These are phyloP conservation scores for Globisporangium nagaii DNA, from an alignment of 352 stramenopile genomes.

Conservation along the genomic window DNA sequence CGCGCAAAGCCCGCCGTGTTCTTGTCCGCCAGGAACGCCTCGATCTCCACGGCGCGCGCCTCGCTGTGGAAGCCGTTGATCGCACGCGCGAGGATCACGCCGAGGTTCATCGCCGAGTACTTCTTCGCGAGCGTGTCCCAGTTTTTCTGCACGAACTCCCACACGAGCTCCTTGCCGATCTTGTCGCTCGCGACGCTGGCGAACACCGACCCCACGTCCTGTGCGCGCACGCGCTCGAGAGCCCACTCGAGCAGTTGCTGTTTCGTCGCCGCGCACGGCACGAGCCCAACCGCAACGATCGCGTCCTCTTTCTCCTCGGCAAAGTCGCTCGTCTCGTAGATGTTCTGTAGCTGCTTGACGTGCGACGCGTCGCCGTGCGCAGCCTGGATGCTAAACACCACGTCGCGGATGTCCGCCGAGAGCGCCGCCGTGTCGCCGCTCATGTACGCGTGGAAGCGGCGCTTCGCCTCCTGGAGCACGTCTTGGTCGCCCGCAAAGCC, in stretches of 20 bases:
- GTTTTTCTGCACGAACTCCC: constrained; percentile 62
- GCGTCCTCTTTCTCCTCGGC: constrained; percentile 63
- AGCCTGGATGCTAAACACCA: constrained; percentile 51
- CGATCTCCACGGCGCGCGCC: constrained; percentile 41
- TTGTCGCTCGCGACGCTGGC: constrained; percentile 44
- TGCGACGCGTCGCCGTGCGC: constrained; percentile 29
- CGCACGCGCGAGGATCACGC: constrained; percentile 30
- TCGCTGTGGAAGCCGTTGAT: constrained; percentile 46
- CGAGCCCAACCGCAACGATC: constrained; percentile 43
- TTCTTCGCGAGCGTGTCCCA: constrained; percentile 54
- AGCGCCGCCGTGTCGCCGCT: constrained; percentile 34
- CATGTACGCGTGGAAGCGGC: constrained; percentile 50
- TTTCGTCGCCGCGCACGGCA: constrained; percentile 35
- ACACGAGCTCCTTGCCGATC: constrained; percentile 42
- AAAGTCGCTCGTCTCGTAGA: constrained; percentile 63
- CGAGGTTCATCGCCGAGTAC: constrained; percentile 51
- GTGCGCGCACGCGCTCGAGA: constrained; percentile 51
- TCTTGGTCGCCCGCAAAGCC: constrained; percentile 41
- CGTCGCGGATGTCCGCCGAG: constrained; percentile 47
- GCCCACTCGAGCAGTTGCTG: constrained; percentile 72
- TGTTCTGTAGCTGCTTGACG: constrained; percentile 49
- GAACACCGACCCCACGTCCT: constrained; percentile 60
- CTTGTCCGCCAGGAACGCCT: constrained; percentile 49
- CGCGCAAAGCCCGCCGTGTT: constrained; percentile 51
- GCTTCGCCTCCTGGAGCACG: constrained; percentile 47